Conservation (phyloP, 805 yeast species). For the Candida pini region DNA sequence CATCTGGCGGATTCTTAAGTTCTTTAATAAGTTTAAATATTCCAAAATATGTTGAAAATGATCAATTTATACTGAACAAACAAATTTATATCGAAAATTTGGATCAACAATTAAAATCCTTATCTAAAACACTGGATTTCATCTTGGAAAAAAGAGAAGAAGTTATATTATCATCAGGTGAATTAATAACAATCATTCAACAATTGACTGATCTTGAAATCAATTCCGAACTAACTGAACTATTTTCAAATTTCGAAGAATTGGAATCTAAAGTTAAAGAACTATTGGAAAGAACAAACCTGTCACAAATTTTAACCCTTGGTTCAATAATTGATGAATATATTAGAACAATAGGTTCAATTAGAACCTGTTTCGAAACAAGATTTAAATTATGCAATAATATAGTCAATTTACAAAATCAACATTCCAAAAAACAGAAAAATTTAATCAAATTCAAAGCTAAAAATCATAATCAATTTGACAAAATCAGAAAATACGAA, state of each 20-base stretch:
- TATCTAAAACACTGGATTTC: slow-evolving; percentile 66
- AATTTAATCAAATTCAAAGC: slow-evolving; percentile 38
- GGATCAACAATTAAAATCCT: slow-evolving; percentile 65
- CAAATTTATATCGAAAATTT: slow-evolving; percentile 62
- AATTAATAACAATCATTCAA: slow-evolving; percentile 47
- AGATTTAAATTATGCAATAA: slow-evolving; percentile 53
- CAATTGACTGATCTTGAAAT: slow-evolving; percentile 72
- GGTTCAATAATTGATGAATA: slow-evolving; percentile 89
- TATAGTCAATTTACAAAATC: slow-evolving; percentile 38
- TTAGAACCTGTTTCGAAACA: slow-evolving; percentile 67
- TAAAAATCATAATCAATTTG: slow-evolving; percentile 48
- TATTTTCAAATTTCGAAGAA: slow-evolving; percentile 65
- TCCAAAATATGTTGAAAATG: slow-evolving; percentile 67
- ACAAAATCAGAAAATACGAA: slow-evolving; percentile 52
- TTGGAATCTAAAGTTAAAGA: slow-evolving; percentile 69
- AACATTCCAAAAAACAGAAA: slow-evolving; percentile 40
- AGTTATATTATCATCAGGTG: slow-evolving; percentile 61
- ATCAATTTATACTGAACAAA: slow-evolving; percentile 68
- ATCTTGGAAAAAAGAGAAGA: slow-evolving; percentile 75
- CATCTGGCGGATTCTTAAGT: slow-evolving; percentile 55
- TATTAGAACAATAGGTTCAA: slow-evolving; percentile 67
- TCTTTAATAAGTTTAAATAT: slow-evolving; percentile 62
- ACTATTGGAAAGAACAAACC: slow-evolving; percentile 66
- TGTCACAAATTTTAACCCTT: slow-evolving; percentile 81
- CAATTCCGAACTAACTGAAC: slow-evolving; percentile 55